These are phyloP conservation scores for Aristolochia californica DNA, from an alignment of 164 flowering plant species.

Conservation along the genomic window DNA sequence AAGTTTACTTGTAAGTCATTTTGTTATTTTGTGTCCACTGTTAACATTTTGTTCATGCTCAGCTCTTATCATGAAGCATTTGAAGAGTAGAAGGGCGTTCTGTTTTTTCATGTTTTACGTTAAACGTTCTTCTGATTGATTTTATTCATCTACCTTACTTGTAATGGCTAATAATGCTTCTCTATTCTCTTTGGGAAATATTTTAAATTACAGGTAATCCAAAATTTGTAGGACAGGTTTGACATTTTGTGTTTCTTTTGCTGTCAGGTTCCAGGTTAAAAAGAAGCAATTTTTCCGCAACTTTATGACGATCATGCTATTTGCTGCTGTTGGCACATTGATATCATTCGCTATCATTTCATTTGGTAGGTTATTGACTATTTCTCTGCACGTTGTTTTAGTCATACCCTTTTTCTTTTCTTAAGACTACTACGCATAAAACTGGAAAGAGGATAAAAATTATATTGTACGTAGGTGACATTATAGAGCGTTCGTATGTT, in stretches of 20 bases:
- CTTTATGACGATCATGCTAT: constrained; percentile 59
- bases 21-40: too few species aligned
- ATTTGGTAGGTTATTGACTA: constrained; percentile 24
- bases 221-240: background rate
- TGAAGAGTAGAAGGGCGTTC: too few species aligned
- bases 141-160: background rate
- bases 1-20: too few species aligned
- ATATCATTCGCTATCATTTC: constrained; percentile 59
- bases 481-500: too few species aligned
- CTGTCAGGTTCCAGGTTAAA: constrained; percentile 59
- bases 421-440: background rate
- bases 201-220: background rate
- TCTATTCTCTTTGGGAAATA: background rate
- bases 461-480: too few species aligned
- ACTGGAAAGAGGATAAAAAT: background rate
- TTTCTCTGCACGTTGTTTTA: constrained; percentile 3
- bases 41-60: too few species aligned
- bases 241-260: background rate
- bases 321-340: constrained; percentile 69
- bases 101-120: too few species aligned
- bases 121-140: background rate
- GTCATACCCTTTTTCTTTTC: background rate
- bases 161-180: background rate
- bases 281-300: constrained; percentile 75
- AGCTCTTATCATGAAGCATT: too few species aligned